Base-by-base conservation (phyloP, 129 eudicot species). In the Chrysanthemum makinoi region DNA sequence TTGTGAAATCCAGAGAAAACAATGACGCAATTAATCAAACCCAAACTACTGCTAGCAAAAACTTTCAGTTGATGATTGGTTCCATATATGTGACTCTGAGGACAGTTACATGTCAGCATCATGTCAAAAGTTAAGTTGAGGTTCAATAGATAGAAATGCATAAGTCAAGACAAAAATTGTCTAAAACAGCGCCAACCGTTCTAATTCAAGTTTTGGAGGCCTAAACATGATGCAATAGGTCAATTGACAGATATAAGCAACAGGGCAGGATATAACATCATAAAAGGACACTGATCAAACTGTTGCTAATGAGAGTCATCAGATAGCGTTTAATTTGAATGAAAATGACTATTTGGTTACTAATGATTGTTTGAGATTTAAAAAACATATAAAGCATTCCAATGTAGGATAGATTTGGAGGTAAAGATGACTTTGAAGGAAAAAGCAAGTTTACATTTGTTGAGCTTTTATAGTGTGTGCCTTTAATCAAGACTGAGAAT, bases 61-160 rank as follows among this genome's bases (percentile, higher is more conserved):
- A 80, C 71, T 74, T 82, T 54, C 85, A 89, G 80, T 77, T 93
- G 44, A 80, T 89, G 67, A 85, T 93, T 77, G 98, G 98, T 73
- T 93, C 98, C 60, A 87, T 93, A 68, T 69, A 92, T 43, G 96
- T 93, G 64, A 76, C 80, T 2, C 54, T 89, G 62, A 84, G 76
- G 54, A 81, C 33, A 75, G 49, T 73, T 70, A 15, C 50, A 65
- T 44, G 71, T 26, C 81, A 73, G 72, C 69, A 57, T 52, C 85
- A 60, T 2, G 63, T 33, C 30, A 77, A 52, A 62, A 16, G 64
- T 76, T 73, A 14, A 4, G 84, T 56, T 33, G 79, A 66, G 77
- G 43, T 70, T 17, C 75, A 68, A 61, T 69, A 48, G 74, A 30
- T 10, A 60, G 62, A 43, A 51, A 72, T 55, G 58, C 35, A 6